Evolutionary conservation across 345 rosid genomes (phyloP).

Genomic region (Melastoma malabathricum): DNA sequence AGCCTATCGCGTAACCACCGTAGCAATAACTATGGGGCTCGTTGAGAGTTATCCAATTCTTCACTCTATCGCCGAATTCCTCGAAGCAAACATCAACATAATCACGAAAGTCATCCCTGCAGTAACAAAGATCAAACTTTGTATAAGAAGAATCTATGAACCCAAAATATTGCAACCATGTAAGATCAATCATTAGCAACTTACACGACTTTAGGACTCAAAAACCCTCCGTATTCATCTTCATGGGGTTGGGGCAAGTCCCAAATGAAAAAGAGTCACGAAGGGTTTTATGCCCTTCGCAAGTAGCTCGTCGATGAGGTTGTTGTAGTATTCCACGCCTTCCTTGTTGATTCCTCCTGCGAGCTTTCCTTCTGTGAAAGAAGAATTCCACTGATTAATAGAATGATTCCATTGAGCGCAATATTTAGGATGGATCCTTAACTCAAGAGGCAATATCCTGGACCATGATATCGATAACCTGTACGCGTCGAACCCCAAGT

Average conservation of each 20-base stretch:
- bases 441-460: slow-evolving; percentile 22
- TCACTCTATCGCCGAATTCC: slow-evolving; percentile 40
- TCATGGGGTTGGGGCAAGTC: slow-evolving; percentile 25
- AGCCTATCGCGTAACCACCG: slow-evolving; percentile 12
- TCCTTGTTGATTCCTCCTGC: slow-evolving; percentile 7
- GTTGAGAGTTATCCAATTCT: slow-evolving; percentile 40
- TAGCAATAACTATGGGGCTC: slow-evolving; percentile 16
- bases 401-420: no score
- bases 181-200: not conserved
- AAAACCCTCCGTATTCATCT: slow-evolving; percentile 26
- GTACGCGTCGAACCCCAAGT: slow-evolving; percentile 26
- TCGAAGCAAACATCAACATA: slow-evolving; percentile 30
- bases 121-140: not conserved
- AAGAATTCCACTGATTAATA: no score
- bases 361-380: slow-evolving; percentile 14
- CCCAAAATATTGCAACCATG: not conserved
- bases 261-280: slow-evolving; percentile 28
- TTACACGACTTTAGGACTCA: slow-evolving; percentile 21
- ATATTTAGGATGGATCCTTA: not conserved
- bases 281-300: slow-evolving; percentile 12
- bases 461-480: slow-evolving; percentile 37
- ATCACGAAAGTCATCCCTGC: slow-evolving; percentile 14
- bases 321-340: slow-evolving; percentile 12
- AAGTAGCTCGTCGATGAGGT: slow-evolving; percentile 11
- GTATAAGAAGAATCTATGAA: not conserved